Evolutionary conservation across 805 yeast species (phyloP), one percentile per base, ranked within the genome.

Genomic region (Candida loeiensis): DNA sequence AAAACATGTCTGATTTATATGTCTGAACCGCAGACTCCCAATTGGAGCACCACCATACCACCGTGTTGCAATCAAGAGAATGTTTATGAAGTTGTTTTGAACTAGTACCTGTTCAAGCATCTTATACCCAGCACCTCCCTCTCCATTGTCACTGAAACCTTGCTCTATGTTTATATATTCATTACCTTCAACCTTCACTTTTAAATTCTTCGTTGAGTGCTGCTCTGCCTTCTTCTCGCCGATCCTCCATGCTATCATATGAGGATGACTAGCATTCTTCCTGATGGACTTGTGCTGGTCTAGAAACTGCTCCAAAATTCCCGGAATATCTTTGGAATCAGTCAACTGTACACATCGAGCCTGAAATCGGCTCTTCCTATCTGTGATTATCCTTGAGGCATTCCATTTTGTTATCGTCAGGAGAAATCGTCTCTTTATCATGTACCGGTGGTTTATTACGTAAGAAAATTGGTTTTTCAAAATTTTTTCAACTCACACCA

Each of bases 11-110:
- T 72, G 68, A 35, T 77, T 71, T 4, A 86, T 85, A 48, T 79
- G 81, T 43, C 85, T 68, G 52, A 85, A 86, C 40, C 95, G 59
- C 17, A 78, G 71, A 4, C 86, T 71, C 0, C 95, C 95, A 29
- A 86, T 54, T 3, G 85, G 85, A 0, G 71, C 69, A 0, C 95
- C 95, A 1, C 91, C 91, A 53, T 82, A 83, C 95, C 95, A 85
- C 44, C 95, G 56, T 0, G 85, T 76, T 0, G 83, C 93, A 19
- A 85, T 79, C 1, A 85, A 73, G 13, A 85, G 50, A 0, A 79
- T 73, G 53, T 83, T 80, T 3, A 70, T 58, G 9, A 79, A 39
- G 27, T 73, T 60, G 5, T 74, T 56, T 21, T 76, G 59, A 15
- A 76, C 77, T 14, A 85, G 46, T 3, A 84, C 53, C 8, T 77